These are phyloP conservation scores for Fusarium phyllophilum DNA, from an alignment of 2,329 filamentous ascomycete genomes.

Conservation along the genomic window DNA sequence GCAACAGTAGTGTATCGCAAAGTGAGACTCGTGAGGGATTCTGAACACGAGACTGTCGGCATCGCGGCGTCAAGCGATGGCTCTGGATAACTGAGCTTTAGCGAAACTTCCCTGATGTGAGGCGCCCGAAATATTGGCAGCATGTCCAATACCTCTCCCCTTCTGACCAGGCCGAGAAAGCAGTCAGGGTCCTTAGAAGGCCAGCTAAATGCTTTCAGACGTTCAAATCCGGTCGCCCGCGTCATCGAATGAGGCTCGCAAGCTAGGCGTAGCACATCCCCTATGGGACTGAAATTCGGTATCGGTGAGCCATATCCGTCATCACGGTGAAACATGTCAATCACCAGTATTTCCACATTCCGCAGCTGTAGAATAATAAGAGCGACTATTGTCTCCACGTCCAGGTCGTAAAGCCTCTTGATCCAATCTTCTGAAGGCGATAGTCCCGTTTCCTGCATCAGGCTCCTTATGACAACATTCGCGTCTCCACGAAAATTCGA, in stretches of 20 bases:
- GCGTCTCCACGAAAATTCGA: not conserved
- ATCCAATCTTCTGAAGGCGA: not conserved
- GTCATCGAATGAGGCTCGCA: not conserved
- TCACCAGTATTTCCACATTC: not conserved
- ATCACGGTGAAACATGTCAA: not conserved
- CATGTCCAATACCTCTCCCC: not conserved
- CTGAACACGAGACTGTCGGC: not conserved
- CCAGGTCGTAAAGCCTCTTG: not conserved
- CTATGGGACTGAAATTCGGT: not conserved
- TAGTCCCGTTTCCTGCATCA: not conserved
- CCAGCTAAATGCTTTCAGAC: not conserved
- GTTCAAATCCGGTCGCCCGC: not conserved
- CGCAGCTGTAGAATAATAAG: not conserved
- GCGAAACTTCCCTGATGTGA: not conserved
- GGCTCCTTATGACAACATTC: not conserved
- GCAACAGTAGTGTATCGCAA: not conserved
- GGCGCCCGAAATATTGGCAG: not conserved
- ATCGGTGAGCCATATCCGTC: not conserved
- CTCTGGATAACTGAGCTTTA: not conserved
- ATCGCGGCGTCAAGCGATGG: not conserved
- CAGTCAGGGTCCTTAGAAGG: not conserved
- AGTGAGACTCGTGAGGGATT: not conserved
- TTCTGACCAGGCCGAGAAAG: not conserved
- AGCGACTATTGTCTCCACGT: rapidly evolving
- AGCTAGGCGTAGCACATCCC: not conserved